Evolutionary conservation across 352 stramenopile genomes (phyloP).

Genomic region (Phytophthora pisi): DNA sequence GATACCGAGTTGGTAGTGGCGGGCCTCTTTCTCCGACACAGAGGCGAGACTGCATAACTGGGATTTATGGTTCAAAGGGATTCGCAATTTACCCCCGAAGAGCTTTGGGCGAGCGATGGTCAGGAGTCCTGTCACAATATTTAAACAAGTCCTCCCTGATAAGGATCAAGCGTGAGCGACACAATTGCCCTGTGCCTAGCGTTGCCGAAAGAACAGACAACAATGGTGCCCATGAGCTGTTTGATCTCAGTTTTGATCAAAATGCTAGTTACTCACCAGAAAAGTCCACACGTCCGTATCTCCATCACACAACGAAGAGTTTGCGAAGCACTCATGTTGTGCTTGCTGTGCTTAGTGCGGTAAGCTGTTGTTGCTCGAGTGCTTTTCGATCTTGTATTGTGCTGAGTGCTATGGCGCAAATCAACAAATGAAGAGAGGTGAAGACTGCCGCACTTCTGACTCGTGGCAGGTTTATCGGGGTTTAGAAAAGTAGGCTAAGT

Average conservation of each 20-base stretch:
- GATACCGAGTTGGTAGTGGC: slow-evolving; percentile 22
- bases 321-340: slow-evolving; percentile 18
- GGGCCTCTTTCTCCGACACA: slow-evolving; percentile 25
- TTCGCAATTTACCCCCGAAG: slow-evolving; percentile 32
- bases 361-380: background rate
- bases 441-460: slow-evolving; percentile 3
- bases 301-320: slow-evolving; percentile 36
- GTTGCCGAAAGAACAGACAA: slow-evolving; percentile 2
- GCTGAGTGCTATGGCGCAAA: slow-evolving; percentile 18
- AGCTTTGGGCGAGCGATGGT: slow-evolving; percentile 28
- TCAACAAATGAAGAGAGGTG: slow-evolving; percentile 21
- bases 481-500: background rate
- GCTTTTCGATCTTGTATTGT: background rate
- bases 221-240: too few species aligned
- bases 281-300: slow-evolving; percentile 37
- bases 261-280: slow-evolving; percentile 24
- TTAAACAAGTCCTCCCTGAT: too few species aligned
- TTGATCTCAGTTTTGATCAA: background rate
- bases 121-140: too few species aligned
- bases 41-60: slow-evolving; percentile 12
- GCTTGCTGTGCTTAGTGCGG: background rate
- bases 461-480: background rate
- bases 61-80: slow-evolving; percentile 15
- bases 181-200: slow-evolving; percentile 33
- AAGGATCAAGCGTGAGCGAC: slow-evolving; percentile 20